Evolutionary conservation across 23 red algal genomes (phyloP), one percentile per base, ranked within the genome.

Genomic region (Gracilariopsis chorda): DNA sequence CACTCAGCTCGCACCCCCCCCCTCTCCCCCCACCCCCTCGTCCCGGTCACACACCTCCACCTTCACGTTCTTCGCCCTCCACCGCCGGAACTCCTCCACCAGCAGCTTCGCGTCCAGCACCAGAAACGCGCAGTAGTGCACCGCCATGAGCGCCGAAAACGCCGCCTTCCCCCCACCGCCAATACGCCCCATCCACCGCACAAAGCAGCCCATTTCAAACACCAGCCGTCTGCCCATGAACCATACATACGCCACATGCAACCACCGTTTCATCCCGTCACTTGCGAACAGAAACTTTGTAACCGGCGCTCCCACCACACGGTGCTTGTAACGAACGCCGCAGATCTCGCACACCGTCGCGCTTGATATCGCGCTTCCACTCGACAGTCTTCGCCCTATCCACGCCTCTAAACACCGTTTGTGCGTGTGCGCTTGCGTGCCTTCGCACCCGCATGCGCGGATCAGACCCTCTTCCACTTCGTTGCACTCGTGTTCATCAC

Each of bases 271-370:
- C 12, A 25, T 19, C 12, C 20, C 60, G 30, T 53, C 79, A 16
- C 79, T 20, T 7, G 20, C 52, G 16, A 83, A 7, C 29, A 83
- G 27, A 25, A 83, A 64, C 21, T 24, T 16, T 13, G 17, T 33
- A 20, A 61, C 48, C 25, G 36, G 79, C 37, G 52, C 27, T 32
- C 25, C 7, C 34, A 35, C 48, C 51, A 83, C 32, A 4, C 17
- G 20, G 33, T 64, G 52, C 16, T 17, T 13, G 51, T 63, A 61
- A 17, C 4, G 21, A 3, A 12, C 13, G 21, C 2, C 7, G 57
- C 79, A 83, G 51, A 83, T 20, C 51, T 83, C 79, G 41, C 79
- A 83, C 4, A 34, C 32, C 51, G 56, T 83, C 9, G 79, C 79
- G 19, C 17, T 16, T 10, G 33, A 21, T 28, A 65, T 29, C 3